A percentile compares a stretch with the other conserved stretches of the same genome.
Conservation (phyloP, 2,329 filamentous ascomycete genomes). For the Shiraia sp. region DNA sequence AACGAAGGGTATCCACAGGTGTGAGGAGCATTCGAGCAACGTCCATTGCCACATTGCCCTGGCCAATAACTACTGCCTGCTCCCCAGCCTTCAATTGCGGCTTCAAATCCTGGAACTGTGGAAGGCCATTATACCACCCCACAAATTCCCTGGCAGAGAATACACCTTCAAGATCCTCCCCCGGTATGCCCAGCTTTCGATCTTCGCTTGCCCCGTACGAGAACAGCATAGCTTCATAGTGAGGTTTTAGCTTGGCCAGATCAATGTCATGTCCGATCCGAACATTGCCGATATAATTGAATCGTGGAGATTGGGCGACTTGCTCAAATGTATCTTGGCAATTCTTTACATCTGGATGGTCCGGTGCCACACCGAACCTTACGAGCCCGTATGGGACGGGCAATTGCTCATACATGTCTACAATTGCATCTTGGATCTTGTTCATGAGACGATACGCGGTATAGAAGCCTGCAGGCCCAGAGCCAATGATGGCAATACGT, state of each 20-base stretch:
- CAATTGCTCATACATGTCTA: conserved; percentile 96
- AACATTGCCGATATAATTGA: conserved; percentile 90
- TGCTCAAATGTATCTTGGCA: conserved; percentile 93
- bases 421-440: conserved; percentile 68
- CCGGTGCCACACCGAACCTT: conserved; percentile 93
- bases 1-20: conserved; percentile 70
- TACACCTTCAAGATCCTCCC: conserved; percentile 77
- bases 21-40: conserved; percentile 86
- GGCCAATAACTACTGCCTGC: conserved; percentile 85
- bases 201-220: conserved; percentile 91
- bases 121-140: conserved; percentile 97
- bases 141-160: conserved; percentile 92
- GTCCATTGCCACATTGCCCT: conserved; percentile 95
- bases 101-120: conserved; percentile 73
- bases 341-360: conserved; percentile 99
- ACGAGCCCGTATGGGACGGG: conserved; percentile 93
- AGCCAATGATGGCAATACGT: conserved; percentile 86
- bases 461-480: conserved; percentile 95
- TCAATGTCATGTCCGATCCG: conserved; percentile 73
- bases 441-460: conserved; percentile 83
- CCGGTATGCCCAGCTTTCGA: conserved; percentile 74
- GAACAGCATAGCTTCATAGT: conserved; percentile 92
- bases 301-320: conserved; percentile 78
- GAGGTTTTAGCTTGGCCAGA: conserved; percentile 68
- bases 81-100: conserved; percentile 76